Evolutionary conservation across 129 eudicot species (phyloP).

Genomic region (Arctium minus): DNA sequence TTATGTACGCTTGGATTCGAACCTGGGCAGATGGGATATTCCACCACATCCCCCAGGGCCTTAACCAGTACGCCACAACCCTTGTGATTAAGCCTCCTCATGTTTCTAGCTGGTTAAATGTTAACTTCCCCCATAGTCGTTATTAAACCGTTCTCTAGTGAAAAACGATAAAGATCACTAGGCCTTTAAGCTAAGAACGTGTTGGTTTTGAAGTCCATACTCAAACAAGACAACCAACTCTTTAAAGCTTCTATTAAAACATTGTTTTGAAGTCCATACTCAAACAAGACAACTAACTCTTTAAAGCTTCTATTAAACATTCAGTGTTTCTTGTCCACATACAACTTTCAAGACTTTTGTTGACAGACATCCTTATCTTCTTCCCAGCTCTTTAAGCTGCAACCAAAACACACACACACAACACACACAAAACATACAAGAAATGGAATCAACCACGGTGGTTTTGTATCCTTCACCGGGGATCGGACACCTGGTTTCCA

Average conservation of each 20-base stretch:
- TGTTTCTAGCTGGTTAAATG: too few relatives aligned
- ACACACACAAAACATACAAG: background rate
- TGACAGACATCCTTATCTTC: background rate
- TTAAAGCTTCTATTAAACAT: too few relatives aligned
- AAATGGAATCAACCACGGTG: constrained; percentile 16
- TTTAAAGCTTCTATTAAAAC: too few relatives aligned
- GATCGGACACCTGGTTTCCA: constrained; percentile 45
- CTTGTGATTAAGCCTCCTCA: too few relatives aligned
- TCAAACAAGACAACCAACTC: background rate
- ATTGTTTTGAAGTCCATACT: background rate
- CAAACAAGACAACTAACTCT: background rate
- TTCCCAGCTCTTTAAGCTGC: background rate
- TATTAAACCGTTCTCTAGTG: too few relatives aligned
- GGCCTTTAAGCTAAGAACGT: too few relatives aligned
- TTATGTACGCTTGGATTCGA: too few relatives aligned
- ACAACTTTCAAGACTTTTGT: background rate
- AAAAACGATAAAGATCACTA: too few relatives aligned
- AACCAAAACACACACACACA: background rate
- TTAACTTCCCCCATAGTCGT: too few relatives aligned
- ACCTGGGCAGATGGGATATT: too few relatives aligned
- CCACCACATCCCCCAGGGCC: too few relatives aligned
- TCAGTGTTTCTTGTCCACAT: background rate
- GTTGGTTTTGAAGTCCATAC: background rate
- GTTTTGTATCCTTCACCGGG: constrained; percentile 41
- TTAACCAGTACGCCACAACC: too few relatives aligned